phyloP scores from a whole-genome alignment of 768 basidiomycete genomes.

The Inosperma sp. region DNA sequence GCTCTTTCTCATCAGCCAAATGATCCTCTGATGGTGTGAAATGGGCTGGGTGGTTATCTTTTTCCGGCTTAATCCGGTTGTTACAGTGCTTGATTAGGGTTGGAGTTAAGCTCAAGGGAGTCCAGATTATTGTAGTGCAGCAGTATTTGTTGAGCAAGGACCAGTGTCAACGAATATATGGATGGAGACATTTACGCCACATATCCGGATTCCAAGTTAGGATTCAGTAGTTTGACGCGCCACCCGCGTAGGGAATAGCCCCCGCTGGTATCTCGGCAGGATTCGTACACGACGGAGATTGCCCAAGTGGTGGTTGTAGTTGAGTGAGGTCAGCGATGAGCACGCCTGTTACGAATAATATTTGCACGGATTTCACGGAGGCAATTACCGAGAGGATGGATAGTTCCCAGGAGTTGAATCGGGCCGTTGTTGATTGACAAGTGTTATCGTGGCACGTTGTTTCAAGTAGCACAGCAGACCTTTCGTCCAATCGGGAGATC shows the following conservation, averaged over 20 bases:
- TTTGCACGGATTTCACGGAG: constrained; percentile 27
- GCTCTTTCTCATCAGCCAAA: no score
- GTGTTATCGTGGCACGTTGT: constrained; percentile 29
- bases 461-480: constrained; percentile 10
- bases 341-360: no score
- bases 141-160: no score
- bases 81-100: no score
- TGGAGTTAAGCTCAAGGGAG: no score
- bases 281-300: no score
- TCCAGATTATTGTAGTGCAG: no score
- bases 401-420: constrained; percentile 17
- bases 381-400: constrained; percentile 35
- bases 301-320: no score
- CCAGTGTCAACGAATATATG: constrained; percentile 29
- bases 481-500: constrained; percentile 32
- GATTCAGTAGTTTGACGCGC: constrained; percentile 21
- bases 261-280: constrained; percentile 6
- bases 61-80: no score
- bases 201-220: constrained; percentile 35
- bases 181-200: constrained; percentile 37
- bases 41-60: no score
- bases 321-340: no score
- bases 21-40: no score
- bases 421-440: constrained; percentile 26
- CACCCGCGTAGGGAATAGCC: constrained; percentile 18